Evolutionary conservation across 352 stramenopile species (phyloP).

Genomic region (Globisporangium apiculatum): DNA sequence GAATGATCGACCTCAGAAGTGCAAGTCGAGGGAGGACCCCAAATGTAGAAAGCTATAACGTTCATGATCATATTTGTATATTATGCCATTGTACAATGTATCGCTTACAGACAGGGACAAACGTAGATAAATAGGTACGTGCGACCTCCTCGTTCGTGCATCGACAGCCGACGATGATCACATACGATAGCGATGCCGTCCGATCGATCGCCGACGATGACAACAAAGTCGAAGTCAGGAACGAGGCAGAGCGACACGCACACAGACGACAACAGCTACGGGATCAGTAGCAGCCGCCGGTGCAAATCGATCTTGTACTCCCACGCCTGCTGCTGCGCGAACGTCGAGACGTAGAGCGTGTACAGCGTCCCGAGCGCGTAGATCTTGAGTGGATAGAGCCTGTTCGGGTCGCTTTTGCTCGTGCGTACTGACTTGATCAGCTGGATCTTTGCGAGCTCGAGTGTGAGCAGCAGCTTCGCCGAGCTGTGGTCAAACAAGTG

Average conservation of each 20-base stretch:
- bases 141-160: too few relatives aligned
- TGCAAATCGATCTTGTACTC: constrained; percentile 77
- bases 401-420: constrained; percentile 40
- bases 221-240: background rate
- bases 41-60: too few relatives aligned
- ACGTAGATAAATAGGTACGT: background rate
- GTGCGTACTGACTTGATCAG: constrained; percentile 42
- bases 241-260: too few relatives aligned
- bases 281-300: constrained; percentile 65
- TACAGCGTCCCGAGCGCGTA: constrained; percentile 66
- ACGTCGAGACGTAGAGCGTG: constrained; percentile 68
- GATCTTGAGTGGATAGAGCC: constrained; percentile 63
- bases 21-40: too few relatives aligned
- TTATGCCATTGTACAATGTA: background rate
- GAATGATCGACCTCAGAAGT: too few relatives aligned
- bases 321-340: constrained; percentile 72
- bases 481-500: constrained; percentile 76
- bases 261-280: constrained; percentile 14
- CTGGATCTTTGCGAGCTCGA: constrained; percentile 77
- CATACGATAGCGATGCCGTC: too few relatives aligned
- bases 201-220: too few relatives aligned
- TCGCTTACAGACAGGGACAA: background rate
- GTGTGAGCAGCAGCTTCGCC: constrained; percentile 54
- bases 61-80: too few relatives aligned
- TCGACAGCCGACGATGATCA: too few relatives aligned